phyloP scores from a whole-genome alignment of 768 basidiomycete species.

The Leccinum rimulosum region DNA sequence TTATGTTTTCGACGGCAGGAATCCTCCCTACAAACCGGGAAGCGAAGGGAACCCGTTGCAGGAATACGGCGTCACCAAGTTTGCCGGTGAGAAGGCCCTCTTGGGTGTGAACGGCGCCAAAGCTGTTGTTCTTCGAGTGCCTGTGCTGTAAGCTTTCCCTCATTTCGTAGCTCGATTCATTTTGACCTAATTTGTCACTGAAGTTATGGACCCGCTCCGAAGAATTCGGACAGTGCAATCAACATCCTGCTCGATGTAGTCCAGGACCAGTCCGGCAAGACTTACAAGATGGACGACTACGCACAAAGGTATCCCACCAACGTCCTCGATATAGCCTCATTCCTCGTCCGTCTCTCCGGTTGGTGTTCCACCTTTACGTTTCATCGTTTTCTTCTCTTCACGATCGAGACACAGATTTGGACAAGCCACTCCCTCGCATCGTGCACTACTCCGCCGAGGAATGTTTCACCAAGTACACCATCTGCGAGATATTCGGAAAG shows the following conservation, averaged over 20 bases:
- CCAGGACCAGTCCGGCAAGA: constrained; percentile 80
- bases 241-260: constrained; percentile 89
- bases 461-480: constrained; percentile 90
- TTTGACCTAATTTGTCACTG: constrained; percentile 2
- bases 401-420: constrained; percentile 29
- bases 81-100: constrained; percentile 81
- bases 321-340: constrained; percentile 80
- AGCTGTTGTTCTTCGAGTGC: constrained; percentile 77
- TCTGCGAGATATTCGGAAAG: constrained; percentile 75
- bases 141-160: constrained; percentile 64
- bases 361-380: constrained; percentile 16
- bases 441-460: constrained; percentile 84
- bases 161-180: not conserved
- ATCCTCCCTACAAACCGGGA: constrained; percentile 81
- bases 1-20: constrained; percentile 95
- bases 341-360: constrained; percentile 78
- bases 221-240: constrained; percentile 85
- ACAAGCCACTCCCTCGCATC: constrained; percentile 43
- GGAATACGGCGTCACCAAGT: constrained; percentile 83
- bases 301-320: constrained; percentile 93
- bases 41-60: constrained; percentile 81
- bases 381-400: not conserved
- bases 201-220: constrained; percentile 85
- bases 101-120: constrained; percentile 56
- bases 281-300: constrained; percentile 94